Conservation (phyloP, 371 early-diverging fungal genomes). For the Mucor indicus region DNA sequence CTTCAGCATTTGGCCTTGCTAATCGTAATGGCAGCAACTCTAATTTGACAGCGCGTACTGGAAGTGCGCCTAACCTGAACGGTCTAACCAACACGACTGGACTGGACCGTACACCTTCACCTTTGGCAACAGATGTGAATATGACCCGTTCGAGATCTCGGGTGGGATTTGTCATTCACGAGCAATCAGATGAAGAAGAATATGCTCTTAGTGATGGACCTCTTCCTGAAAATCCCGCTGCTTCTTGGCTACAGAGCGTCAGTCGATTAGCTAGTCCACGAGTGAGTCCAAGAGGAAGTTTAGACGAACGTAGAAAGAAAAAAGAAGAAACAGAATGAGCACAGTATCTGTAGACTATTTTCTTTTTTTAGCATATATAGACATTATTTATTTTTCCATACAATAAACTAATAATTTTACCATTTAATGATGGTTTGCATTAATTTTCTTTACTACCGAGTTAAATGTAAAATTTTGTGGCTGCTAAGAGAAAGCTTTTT, state of each 20-base stretch:
- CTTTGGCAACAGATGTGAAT: conserved; percentile 4
- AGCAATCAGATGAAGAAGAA: conserved; percentile 30
- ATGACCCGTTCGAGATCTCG: conserved; percentile 18
- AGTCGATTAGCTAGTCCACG: conserved; percentile 18
- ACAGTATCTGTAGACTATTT: too few relatives aligned
- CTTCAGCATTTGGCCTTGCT: conserved; percentile 25
- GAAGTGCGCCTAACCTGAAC: conserved; percentile 27
- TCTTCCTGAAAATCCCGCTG: conserved; percentile 7
- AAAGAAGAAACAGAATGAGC: conserved; percentile 42
- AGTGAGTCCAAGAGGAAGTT: conserved; percentile 23
- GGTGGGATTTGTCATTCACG: conserved; percentile 27
- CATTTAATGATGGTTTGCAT: too few relatives aligned
- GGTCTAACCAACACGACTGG: not conserved
- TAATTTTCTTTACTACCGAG: too few relatives aligned
- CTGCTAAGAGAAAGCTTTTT: too few relatives aligned
- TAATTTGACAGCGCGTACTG: conserved; percentile 22
- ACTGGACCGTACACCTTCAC: conserved; percentile 16
- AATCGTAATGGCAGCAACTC: conserved; percentile 25
- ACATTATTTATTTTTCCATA: too few relatives aligned
- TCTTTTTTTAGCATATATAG: too few relatives aligned
- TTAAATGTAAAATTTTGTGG: too few relatives aligned
- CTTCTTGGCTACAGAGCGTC: conserved; percentile 12
- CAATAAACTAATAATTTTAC: too few relatives aligned
- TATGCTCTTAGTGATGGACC: conserved; percentile 18
- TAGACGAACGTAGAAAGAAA: conserved; percentile 23